Evolutionary conservation across 106 monocot genomes (phyloP).

Genomic region (Triglochin maritima): DNA sequence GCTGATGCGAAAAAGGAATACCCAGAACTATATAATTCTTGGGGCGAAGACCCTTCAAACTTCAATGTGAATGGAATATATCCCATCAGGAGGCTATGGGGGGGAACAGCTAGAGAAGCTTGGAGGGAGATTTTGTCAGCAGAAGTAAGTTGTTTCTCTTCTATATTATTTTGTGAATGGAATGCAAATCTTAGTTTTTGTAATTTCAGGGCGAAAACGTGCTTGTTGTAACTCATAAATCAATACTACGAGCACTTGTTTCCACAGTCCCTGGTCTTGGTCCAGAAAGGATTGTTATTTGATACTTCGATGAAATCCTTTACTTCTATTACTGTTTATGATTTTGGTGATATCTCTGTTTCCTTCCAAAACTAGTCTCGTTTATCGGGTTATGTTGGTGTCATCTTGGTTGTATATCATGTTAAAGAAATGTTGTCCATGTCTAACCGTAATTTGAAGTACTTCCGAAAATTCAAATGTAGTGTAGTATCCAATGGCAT

Average conservation of each 20-base stretch:
- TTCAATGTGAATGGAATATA: slow-evolving; percentile 61
- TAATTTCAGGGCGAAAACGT: slow-evolving; percentile 53
- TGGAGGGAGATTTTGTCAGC: slow-evolving; percentile 58
- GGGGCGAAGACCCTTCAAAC: slow-evolving; percentile 74
- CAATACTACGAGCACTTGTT: slow-evolving; percentile 60
- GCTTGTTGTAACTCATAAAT: slow-evolving; percentile 69
- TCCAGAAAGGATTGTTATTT: slow-evolving; percentile 41
- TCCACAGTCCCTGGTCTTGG: slow-evolving; percentile 68
- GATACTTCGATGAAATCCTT: background rate
- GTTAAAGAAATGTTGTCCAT: no score
- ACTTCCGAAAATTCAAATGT: no score
- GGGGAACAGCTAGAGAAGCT: slow-evolving; percentile 50
- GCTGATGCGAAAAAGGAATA: slow-evolving; percentile 64
- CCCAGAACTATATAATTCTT: slow-evolving; percentile 48
- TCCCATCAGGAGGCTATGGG: slow-evolving; percentile 57
- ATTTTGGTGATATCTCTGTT: background rate
- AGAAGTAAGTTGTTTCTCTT: slow-evolving; percentile 23
- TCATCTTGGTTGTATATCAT: no score
- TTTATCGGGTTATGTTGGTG: no score
- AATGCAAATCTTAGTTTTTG: background rate
- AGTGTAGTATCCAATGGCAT: no score
- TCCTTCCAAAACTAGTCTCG: no score
- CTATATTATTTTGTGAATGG: background rate
- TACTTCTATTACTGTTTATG: background rate
- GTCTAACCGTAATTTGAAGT: no score